Percentiles rank a stretch among this genome's conserved stretches.
Conservation (phyloP, 495 filamentous ascomycete species). For the Aspergillus biplanus region DNA sequence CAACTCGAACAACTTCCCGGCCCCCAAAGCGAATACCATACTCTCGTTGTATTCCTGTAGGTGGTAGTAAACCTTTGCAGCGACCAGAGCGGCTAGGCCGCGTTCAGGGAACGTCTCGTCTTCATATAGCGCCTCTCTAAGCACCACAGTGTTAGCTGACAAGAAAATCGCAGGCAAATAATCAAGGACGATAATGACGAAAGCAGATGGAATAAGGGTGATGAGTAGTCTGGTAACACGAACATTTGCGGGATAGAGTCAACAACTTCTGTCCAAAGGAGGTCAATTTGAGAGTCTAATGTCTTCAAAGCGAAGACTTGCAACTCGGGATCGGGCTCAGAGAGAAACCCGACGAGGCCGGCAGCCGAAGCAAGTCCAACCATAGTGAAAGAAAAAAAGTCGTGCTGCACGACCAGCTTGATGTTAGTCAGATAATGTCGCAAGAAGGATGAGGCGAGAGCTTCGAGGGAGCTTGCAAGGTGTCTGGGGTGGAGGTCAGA, state of each 20-base stretch:
- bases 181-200: not conserved
- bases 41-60: slow-evolving; percentile 98
- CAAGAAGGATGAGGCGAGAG: slow-evolving; percentile 44
- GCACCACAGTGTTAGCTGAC: slow-evolving; percentile 28
- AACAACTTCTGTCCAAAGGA: slow-evolving; percentile 96
- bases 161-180: not conserved
- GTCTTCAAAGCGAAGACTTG: slow-evolving; percentile 92
- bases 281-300: slow-evolving; percentile 92
- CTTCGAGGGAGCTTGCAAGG: slow-evolving; percentile 38
- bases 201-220: not conserved
- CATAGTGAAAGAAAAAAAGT: slow-evolving; percentile 57
- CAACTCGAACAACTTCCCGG: slow-evolving; percentile 92
- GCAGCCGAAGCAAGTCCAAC: slow-evolving; percentile 91
- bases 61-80: slow-evolving; percentile 98
- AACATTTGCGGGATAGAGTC: slow-evolving; percentile 91
- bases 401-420: slow-evolving; percentile 10
- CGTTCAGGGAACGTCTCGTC: slow-evolving; percentile 93
- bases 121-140: slow-evolving; percentile 95
- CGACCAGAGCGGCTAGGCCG: slow-evolving; percentile 90
- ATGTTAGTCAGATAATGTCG: slow-evolving; percentile 31
- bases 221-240: slow-evolving; percentile 36
- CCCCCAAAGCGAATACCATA: slow-evolving; percentile 96
- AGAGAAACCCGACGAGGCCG: slow-evolving; percentile 92
- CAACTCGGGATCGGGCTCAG: slow-evolving; percentile 90
- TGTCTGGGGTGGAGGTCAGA: slow-evolving; percentile 27